Percentiles rank a stretch among this genome's conserved stretches.
Conservation (phyloP, 352 stramenopile species). For the Hyphochytrium catenoides region DNA sequence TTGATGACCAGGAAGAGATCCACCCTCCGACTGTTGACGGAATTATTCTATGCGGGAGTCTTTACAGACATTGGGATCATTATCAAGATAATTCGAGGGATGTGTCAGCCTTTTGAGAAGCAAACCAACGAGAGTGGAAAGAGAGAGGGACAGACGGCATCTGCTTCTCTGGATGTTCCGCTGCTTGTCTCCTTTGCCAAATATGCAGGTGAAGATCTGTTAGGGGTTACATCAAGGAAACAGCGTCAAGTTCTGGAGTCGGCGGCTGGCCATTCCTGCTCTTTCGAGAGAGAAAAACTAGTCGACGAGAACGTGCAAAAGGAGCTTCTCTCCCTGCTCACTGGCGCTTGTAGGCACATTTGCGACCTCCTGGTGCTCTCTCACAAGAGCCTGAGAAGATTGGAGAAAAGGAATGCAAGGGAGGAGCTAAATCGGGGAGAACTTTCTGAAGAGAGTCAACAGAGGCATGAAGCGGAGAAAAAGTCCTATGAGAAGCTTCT, state of each 20-base stretch:
- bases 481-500: constrained; percentile 56
- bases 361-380: constrained; percentile 66
- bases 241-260: constrained; percentile 6
- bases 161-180: constrained; percentile 47
- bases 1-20: constrained; percentile 44
- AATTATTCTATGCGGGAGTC: constrained; percentile 52
- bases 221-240: constrained; percentile 34
- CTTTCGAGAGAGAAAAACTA: too few relatives aligned
- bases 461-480: constrained; percentile 40
- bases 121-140: constrained; percentile 12
- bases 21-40: constrained; percentile 41
- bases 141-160: constrained; percentile 6
- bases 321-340: constrained; percentile 42
- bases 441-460: constrained; percentile 31
- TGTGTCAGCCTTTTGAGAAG: not conserved
- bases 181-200: constrained; percentile 84
- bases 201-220: constrained; percentile 61
- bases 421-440: constrained; percentile 56
- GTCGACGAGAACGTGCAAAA: constrained; percentile 33
- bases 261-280: too few relatives aligned
- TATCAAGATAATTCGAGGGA: constrained; percentile 19
- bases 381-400: constrained; percentile 61
- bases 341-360: constrained; percentile 65
- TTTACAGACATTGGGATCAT: constrained; percentile 38
- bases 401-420: constrained; percentile 78